Percentiles rank a stretch among this genome's conserved stretches.
Evolutionary conservation across 2,329 filamentous ascomycete genomes (phyloP).

Genomic region (Pyricularia pennisetigena): DNA sequence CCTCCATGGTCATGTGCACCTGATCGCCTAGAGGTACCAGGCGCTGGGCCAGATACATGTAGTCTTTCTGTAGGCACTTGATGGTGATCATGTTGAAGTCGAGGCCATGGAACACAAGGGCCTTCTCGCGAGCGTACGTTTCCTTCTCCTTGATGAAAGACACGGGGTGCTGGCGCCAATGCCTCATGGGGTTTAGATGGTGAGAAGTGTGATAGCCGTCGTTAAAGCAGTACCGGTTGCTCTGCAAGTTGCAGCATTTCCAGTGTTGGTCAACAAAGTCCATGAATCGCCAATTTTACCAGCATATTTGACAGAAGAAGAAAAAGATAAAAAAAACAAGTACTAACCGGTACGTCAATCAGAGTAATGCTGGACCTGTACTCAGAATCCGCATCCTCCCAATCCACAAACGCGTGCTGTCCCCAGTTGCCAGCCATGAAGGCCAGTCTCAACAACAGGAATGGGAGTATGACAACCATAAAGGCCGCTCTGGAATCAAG

Average conservation of each 20-base stretch:
- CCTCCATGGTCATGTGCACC: slow-evolving; percentile 52
- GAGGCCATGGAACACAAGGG: slow-evolving; percentile 71
- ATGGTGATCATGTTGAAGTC: slow-evolving; percentile 72
- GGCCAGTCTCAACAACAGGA: slow-evolving; percentile 55
- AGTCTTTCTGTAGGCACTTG: slow-evolving; percentile 62
- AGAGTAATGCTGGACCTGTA: slow-evolving; percentile 71
- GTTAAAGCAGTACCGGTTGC: slow-evolving; percentile 75
- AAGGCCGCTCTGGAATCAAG: slow-evolving; percentile 45
- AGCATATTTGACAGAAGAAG: background rate
- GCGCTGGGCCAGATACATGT: slow-evolving; percentile 56
- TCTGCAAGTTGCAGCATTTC: slow-evolving; percentile 31
- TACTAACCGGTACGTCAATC: slow-evolving; percentile 64
- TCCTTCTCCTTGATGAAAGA: slow-evolving; percentile 62
- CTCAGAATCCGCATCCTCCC: slow-evolving; percentile 64
- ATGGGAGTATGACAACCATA: slow-evolving; percentile 58
- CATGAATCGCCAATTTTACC: too few species aligned
- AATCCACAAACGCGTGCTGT: slow-evolving; percentile 73
- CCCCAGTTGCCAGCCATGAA: slow-evolving; percentile 81
- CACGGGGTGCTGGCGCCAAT: slow-evolving; percentile 73
- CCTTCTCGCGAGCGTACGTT: slow-evolving; percentile 55
- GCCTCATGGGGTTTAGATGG: slow-evolving; percentile 66
- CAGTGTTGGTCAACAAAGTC: too few species aligned
- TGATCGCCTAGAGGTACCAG: slow-evolving; percentile 65
- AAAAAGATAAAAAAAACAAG: background rate
- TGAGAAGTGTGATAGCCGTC: slow-evolving; percentile 78